Base-by-base conservation (phyloP, 2,329 filamentous ascomycete species). In the Penicillium sp. region DNA sequence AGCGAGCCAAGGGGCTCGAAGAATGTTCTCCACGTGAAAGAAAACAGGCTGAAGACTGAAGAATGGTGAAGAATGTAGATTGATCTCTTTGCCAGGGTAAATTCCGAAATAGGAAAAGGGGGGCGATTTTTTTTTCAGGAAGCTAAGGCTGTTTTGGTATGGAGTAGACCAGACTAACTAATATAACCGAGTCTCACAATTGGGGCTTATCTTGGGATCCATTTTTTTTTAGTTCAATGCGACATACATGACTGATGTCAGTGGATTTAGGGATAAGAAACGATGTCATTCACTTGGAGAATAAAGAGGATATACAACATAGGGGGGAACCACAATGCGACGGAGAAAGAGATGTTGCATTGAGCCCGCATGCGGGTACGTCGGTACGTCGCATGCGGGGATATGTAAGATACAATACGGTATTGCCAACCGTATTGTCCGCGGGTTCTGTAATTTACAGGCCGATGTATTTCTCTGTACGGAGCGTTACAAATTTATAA, bases 121-220 rank as follows among this genome's bases (percentile, higher is more conserved):
- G 16, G n/a, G 3, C 4, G 3, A 21, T 21, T 23, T 10, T 52
- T 52, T 50, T 50, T 50, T 25, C 36, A 13, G 23, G 27, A 46
- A 47, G 27, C 27, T 41, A 43, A 52, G 52, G 41, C 10, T 38
- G 11, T 29, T 38, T 53, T 27, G 23, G 23, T 23, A 23, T 4
- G 23, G 23, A 46, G 39, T 36, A 54, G 44, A 49, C 7, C 27
- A 44, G 10, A 31, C 11, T 23, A 47, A 33, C 7, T 31, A 47
- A 27, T 36, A 38, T 59, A 61, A 50, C 53, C 57, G 55, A 63
- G 48, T 40, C 52, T 23, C 38, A 34, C 33, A 16, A 48, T 29
- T 33, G 15, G 11, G 31, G 40, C 54, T 56, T 53, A 56, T 56
- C 54, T 55, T 10, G 10, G 21, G 43, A 40, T 45, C 54, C 48